A percentile compares a stretch with the other conserved stretches of the same genome.
Conservation (phyloP, 2,329 filamentous ascomycete species). For the Pyrenochaeta sp. region DNA sequence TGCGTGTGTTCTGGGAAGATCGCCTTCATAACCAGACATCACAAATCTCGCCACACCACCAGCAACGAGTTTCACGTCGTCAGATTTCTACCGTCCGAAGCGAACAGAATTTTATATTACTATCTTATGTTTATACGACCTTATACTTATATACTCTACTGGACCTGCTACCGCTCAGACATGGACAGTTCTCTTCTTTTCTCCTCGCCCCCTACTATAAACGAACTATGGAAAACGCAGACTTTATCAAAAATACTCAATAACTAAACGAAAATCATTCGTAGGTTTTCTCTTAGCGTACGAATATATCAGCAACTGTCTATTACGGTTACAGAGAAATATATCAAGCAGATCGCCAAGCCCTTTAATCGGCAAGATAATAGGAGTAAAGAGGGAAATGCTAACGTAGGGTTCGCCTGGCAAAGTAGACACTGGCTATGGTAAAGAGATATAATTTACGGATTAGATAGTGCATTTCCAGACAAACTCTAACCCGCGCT, state of each 20-base stretch:
- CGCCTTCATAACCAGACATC: background rate
- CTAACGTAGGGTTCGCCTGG: background rate
- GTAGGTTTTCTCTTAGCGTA: background rate
- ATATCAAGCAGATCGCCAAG: background rate
- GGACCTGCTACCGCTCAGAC: background rate
- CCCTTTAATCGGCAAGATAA: slow-evolving; percentile 1
- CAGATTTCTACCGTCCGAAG: background rate
- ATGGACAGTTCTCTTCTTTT: slow-evolving; percentile 1
- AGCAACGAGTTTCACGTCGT: background rate
- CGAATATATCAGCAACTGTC: background rate
- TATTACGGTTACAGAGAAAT: slow-evolving; percentile 3
- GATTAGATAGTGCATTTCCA: slow-evolving; percentile 1
- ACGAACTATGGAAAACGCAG: background rate
- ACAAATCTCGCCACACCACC: slow-evolving; percentile 1
- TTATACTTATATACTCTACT: slow-evolving; percentile 1
- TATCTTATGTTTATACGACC: slow-evolving; percentile 1
- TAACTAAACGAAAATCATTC: background rate
- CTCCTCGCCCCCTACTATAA: background rate
- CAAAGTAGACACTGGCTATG: slow-evolving; percentile 1
- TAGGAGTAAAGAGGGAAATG: slow-evolving; percentile 2
- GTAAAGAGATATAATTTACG: slow-evolving; percentile 1
- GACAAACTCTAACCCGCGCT: slow-evolving; percentile 2
- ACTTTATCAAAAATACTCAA: background rate
- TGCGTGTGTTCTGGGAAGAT: slow-evolving; percentile 2
- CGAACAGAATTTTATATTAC: background rate